Conservation (phyloP, 805 yeast genomes). For the Candida hispaniensis region DNA sequence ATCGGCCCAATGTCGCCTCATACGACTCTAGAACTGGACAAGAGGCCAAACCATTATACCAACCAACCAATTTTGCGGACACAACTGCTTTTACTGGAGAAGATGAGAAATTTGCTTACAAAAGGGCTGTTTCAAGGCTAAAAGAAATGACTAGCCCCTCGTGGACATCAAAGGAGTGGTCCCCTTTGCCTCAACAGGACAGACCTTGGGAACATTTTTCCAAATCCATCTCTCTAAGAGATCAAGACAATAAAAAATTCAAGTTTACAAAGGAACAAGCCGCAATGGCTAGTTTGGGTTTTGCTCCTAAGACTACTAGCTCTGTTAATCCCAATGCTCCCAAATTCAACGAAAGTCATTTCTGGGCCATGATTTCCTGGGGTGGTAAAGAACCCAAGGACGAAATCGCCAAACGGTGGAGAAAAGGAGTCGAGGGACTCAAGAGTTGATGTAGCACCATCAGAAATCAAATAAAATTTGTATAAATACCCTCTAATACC, state of each 20-base stretch:
- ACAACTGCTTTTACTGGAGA: constrained; percentile 57
- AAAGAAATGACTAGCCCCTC: constrained; percentile 47
- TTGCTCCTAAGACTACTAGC: constrained; percentile 1
- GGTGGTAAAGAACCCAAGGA: constrained; percentile 42
- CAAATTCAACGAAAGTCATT: constrained; percentile 37
- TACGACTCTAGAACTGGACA: constrained; percentile 28
- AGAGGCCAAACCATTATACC: constrained; percentile 18
- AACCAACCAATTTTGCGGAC: constrained; percentile 22
- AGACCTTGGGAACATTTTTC: constrained; percentile 45
- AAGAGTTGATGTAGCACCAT: too few species aligned
- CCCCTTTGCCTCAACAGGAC: constrained; percentile 40
- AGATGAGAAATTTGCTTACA: constrained; percentile 64
- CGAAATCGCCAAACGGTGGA: constrained; percentile 46
- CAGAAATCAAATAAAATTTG: too few species aligned
- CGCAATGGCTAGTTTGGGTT: constrained; percentile 9
- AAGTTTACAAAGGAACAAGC: constrained; percentile 4
- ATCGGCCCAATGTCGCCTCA: constrained; percentile 56
- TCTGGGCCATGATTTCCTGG: constrained; percentile 66
- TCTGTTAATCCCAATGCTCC: constrained; percentile 29
- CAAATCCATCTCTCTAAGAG: constrained; percentile 18
- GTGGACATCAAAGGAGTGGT: constrained; percentile 44
- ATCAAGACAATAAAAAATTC: constrained; percentile 3
- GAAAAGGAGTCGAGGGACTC: constrained; percentile 5
- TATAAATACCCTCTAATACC: too few species aligned
- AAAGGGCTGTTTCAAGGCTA: constrained; percentile 57